These are phyloP conservation scores for Prunus salicina DNA, from an alignment of 306 rosid genomes.

Conservation along the genomic window DNA sequence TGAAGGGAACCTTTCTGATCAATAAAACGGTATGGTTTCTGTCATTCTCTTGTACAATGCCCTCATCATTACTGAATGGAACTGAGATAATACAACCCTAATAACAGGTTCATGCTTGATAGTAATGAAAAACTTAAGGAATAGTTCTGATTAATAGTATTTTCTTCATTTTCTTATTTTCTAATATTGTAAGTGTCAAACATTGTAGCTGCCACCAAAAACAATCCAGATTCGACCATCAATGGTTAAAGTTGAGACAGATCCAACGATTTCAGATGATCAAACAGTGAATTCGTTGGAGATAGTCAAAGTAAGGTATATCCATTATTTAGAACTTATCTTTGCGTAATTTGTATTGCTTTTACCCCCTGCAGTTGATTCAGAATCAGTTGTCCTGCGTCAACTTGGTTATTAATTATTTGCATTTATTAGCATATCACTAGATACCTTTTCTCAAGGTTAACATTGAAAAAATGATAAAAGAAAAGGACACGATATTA, in stretches of 20 bases:
- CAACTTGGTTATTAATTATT: background rate
- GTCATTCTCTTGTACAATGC: background rate
- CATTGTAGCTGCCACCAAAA: constrained; percentile 57
- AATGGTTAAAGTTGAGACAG: constrained; percentile 64
- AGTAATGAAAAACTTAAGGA: background rate
- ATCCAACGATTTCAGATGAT: constrained; percentile 15
- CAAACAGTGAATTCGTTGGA: constrained; percentile 58
- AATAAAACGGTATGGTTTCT: constrained; percentile 53
- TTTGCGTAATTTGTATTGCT: background rate
- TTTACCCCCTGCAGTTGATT: background rate
- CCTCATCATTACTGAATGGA: background rate
- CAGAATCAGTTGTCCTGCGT: background rate
- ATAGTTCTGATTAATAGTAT: background rate
- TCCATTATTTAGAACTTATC: background rate
- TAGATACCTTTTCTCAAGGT: background rate
- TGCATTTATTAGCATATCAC: background rate
- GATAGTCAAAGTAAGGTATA: constrained; percentile 76
- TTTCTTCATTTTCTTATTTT: background rate
- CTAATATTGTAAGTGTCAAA: background rate
- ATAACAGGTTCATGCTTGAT: background rate
- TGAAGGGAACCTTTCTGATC: constrained; percentile 75
- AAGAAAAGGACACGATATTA: background rate
- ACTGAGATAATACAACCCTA: background rate
- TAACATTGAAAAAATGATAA: too few species aligned
- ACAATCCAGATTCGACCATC: constrained; percentile 67